A percentile compares a stretch with the other conserved stretches of the same genome.
These are phyloP conservation scores for Rhodotorula glutinis DNA, from an alignment of 1,284 basidiomycete genomes.

Conservation along the genomic window DNA sequence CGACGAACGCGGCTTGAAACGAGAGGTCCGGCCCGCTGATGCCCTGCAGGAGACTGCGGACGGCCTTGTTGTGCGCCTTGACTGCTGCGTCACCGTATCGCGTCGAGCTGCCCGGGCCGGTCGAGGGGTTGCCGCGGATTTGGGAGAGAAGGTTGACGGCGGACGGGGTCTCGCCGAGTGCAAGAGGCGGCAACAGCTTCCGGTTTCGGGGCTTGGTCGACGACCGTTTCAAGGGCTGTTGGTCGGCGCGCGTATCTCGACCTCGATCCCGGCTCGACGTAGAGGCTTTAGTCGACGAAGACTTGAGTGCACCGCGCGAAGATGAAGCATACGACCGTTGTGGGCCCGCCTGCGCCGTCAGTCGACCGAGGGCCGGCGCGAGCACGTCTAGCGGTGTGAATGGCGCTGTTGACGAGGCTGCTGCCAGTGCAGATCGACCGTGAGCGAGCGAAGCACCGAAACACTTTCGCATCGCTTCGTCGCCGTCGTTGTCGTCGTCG, in stretches of 20 bases:
- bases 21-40: not conserved
- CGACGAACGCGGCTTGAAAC: conserved; percentile 19
- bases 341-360: no score
- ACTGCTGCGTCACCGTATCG: not conserved
- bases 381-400: conserved; percentile 14
- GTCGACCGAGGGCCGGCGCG: conserved; percentile 5
- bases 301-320: no score
- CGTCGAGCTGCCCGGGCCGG: not conserved
- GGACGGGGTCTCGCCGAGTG: conserved; percentile 2
- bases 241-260: not conserved
- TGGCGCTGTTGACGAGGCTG: no score
- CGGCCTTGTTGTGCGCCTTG: conserved; percentile 7
- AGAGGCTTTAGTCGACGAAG: no score
- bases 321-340: no score
- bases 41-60: conserved; percentile 7
- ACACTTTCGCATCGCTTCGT: not conserved
- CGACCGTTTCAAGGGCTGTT: not conserved
- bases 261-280: not conserved
- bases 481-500: no score
- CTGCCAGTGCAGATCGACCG: not conserved
- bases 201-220: not conserved
- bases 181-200: not conserved
- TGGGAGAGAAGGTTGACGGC: conserved; percentile 24
- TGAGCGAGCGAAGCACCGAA: not conserved
- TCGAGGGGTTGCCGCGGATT: conserved; percentile 3